Evolutionary conservation across 169 alveolate genomes (phyloP).

Genomic region (Eimeria tenella): DNA sequence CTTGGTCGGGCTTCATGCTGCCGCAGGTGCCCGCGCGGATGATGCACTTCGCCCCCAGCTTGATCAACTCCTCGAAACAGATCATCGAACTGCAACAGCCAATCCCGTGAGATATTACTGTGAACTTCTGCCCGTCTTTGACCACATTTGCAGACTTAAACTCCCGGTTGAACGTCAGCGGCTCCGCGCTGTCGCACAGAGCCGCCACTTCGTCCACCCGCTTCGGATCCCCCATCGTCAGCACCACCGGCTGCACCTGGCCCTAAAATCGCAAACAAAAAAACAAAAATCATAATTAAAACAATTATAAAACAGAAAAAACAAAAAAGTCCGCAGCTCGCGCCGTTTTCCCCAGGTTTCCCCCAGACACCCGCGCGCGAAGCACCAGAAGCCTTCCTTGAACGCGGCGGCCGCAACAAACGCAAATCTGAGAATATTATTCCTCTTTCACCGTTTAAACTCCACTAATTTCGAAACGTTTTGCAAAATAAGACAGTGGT

Average conservation of each 20-base stretch:
- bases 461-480: neutral
- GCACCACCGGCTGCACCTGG: constrained; percentile 72
- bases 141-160: constrained; percentile 50
- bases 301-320: neutral
- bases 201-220: constrained; percentile 57
- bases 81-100: constrained; percentile 75
- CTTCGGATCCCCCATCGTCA: constrained; percentile 78
- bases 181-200: constrained; percentile 50
- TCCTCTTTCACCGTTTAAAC: neutral
- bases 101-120: constrained; percentile 77
- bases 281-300: neutral
- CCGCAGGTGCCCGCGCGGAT: constrained; percentile 81
- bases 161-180: constrained; percentile 75
- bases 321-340: too few species aligned
- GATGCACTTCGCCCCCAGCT: constrained; percentile 75
- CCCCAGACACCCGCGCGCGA: too few species aligned
- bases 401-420: too few species aligned
- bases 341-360: neutral
- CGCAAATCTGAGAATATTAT: neutral
- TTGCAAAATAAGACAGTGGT: too few species aligned
- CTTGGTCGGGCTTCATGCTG: constrained; percentile 47
- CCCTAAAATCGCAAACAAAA: constrained; percentile 2
- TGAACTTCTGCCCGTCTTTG: constrained; percentile 46
- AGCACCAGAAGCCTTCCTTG: too few species aligned
- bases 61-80: constrained; percentile 77